Evolutionary conservation across 495 filamentous ascomycete genomes (phyloP).

Genomic region (Lophiotrema nucula): DNA sequence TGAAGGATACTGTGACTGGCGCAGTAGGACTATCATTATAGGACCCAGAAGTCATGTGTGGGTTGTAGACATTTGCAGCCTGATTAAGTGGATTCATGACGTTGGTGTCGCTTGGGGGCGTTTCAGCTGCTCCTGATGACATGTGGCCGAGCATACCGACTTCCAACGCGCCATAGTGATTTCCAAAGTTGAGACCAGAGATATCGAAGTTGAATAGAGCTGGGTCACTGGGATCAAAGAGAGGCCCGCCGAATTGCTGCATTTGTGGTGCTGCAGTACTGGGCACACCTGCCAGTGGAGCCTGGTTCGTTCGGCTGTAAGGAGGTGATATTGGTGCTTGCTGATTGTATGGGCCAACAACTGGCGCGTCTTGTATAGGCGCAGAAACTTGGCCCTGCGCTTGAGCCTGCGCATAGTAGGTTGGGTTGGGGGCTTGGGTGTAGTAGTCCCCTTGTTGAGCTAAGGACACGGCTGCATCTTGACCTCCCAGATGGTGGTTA

Average conservation of each 20-base stretch:
- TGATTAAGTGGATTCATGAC: conserved; percentile 30
- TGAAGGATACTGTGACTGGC: conserved; percentile 19
- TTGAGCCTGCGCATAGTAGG: conserved; percentile 31
- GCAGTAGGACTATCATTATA: conserved; percentile 1
- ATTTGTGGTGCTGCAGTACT: conserved; percentile 38
- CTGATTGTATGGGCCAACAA: conserved; percentile 32
- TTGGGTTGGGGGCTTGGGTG: conserved; percentile 26
- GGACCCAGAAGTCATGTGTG: conserved; percentile 17
- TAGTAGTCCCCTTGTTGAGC: conserved; percentile 22
- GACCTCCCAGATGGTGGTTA: not conserved
- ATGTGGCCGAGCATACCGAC: conserved; percentile 94
- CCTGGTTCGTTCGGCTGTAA: conserved; percentile 35
- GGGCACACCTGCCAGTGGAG: conserved; percentile 44
- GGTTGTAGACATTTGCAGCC: conserved; percentile 21
- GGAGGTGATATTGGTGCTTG: conserved; percentile 37
- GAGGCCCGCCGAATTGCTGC: conserved; percentile 35
- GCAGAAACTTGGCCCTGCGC: conserved; percentile 28
- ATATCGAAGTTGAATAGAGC: conserved; percentile 91
- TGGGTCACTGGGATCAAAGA: conserved; percentile 88
- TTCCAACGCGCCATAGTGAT: conserved; percentile 89
- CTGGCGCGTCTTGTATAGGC: conserved; percentile 33
- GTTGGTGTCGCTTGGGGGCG: conserved; percentile 62
- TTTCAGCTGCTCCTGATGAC: conserved; percentile 80
- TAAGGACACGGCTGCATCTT: conserved; percentile 7
- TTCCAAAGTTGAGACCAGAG: conserved; percentile 90